phyloP scores from a whole-genome alignment of 2,329 filamentous ascomycete species.

The Alternaria gansuensis region DNA sequence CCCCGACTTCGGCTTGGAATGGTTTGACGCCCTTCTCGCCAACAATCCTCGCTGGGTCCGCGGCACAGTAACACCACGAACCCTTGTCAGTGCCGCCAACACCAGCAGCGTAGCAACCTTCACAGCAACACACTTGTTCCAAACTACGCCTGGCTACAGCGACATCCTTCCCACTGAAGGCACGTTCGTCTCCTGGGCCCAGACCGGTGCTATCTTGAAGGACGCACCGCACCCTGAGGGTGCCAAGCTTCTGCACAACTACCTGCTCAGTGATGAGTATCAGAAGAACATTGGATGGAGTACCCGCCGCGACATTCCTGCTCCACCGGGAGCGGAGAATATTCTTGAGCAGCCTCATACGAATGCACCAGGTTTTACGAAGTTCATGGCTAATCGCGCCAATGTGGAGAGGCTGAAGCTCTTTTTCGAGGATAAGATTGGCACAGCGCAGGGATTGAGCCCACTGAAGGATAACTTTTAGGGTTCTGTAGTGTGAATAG shows the following conservation, averaged over 20 bases:
- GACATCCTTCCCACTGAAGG: constrained; percentile 48
- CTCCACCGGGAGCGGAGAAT: constrained; percentile 40
- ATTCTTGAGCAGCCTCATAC: constrained; percentile 49
- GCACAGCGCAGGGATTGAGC: constrained; percentile 56
- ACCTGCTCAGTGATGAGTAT: constrained; percentile 55
- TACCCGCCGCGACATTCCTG: constrained; percentile 46
- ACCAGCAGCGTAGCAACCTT: constrained; percentile 34
- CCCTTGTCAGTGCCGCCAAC: constrained; percentile 45
- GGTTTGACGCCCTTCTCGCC: constrained; percentile 59
- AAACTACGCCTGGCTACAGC: background rate
- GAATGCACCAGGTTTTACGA: constrained; percentile 52
- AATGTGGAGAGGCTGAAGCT: constrained; percentile 56
- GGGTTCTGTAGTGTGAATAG: background rate
- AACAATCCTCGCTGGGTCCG: constrained; percentile 65
- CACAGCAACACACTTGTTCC: constrained; percentile 14
- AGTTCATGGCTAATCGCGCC: constrained; percentile 56
- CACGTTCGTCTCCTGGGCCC: constrained; percentile 60
- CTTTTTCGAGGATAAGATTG: constrained; percentile 56
- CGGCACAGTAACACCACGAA: constrained; percentile 57
- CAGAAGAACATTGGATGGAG: constrained; percentile 52
- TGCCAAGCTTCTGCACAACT: constrained; percentile 62
- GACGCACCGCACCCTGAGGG: constrained; percentile 61
- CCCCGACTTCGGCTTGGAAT: constrained; percentile 58
- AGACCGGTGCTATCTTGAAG: constrained; percentile 60
- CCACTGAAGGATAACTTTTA: constrained; percentile 45